Conservation (phyloP, 768 basidiomycete genomes). For the Boletus eberwhitei region DNA sequence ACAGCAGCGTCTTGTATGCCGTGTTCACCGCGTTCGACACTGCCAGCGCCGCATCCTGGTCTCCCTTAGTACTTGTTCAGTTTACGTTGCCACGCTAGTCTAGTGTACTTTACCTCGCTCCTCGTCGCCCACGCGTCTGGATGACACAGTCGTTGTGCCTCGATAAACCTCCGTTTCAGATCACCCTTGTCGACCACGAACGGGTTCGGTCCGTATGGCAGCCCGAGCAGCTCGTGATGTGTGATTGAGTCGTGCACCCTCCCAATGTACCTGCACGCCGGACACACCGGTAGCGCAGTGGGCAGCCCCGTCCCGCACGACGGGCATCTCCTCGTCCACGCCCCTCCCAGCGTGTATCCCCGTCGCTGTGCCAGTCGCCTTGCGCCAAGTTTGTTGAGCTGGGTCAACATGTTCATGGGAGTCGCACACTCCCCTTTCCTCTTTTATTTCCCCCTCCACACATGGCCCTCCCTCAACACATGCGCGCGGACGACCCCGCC, state of each 20-base stretch:
- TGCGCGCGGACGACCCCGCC: conserved; percentile 40
- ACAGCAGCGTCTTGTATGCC: conserved; percentile 74
- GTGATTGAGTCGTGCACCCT: conserved; percentile 51
- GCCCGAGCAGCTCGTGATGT: conserved; percentile 67
- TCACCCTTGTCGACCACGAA: conserved; percentile 62
- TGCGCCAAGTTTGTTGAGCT: conserved; percentile 9
- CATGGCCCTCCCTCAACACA: conserved; percentile 36
- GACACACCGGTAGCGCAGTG: conserved; percentile 71
- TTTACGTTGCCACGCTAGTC: background rate
- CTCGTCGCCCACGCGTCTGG: conserved; percentile 81
- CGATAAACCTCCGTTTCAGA: conserved; percentile 64
- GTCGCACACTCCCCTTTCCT: background rate
- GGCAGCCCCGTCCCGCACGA: conserved; percentile 59
- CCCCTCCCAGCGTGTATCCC: conserved; percentile 8
- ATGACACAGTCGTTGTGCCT: conserved; percentile 75
- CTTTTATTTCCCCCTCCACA: conserved; percentile 1
- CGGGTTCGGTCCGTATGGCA: conserved; percentile 61
- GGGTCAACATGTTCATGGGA: conserved; percentile 14
- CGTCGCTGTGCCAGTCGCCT: conserved; percentile 14
- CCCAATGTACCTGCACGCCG: conserved; percentile 65
- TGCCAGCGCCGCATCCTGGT: conserved; percentile 22
- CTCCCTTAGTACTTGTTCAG: conserved; percentile 19
- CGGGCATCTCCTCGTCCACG: conserved; percentile 43
- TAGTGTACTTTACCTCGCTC: conserved; percentile 46
- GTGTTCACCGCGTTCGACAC: conserved; percentile 76